These are phyloP conservation scores for Pseudocercospora cruenta DNA, from an alignment of 2,329 filamentous ascomycete species.

Conservation along the genomic window DNA sequence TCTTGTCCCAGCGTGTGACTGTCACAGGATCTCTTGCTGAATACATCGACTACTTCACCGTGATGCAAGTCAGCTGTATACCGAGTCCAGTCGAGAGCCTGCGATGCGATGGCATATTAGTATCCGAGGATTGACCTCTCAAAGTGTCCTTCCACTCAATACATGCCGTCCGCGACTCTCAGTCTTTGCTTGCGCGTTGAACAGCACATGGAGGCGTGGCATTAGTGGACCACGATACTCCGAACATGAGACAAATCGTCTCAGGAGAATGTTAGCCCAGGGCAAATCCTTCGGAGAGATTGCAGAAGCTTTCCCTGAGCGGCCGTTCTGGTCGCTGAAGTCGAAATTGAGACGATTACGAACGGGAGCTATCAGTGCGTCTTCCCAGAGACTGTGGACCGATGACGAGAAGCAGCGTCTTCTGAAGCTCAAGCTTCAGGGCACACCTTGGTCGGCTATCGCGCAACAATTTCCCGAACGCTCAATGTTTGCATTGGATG, in stretches of 20 bases:
- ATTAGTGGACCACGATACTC: neutral
- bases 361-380: too few species aligned
- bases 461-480: neutral
- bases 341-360: neutral
- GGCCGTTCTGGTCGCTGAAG: neutral
- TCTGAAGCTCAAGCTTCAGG: too few species aligned
- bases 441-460: too few species aligned
- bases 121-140: neutral
- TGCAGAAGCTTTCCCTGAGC: neutral
- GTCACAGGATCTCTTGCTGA: too few species aligned
- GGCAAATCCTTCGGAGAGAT: neutral
- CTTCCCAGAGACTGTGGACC: too few species aligned
- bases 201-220: neutral
- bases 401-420: too few species aligned
- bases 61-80: neutral
- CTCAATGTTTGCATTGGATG: neutral
- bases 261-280: neutral
- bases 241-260: neutral
- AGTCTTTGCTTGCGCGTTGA: neutral
- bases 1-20: too few species aligned
- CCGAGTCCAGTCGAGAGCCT: neutral
- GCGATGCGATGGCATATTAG: neutral
- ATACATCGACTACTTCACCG: too few species aligned
- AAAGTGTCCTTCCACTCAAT: neutral
- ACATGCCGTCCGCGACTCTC: neutral